Conservation (phyloP, 2,329 filamentous ascomycete species). For the Pseudopyrenochaeta lycopersici region DNA sequence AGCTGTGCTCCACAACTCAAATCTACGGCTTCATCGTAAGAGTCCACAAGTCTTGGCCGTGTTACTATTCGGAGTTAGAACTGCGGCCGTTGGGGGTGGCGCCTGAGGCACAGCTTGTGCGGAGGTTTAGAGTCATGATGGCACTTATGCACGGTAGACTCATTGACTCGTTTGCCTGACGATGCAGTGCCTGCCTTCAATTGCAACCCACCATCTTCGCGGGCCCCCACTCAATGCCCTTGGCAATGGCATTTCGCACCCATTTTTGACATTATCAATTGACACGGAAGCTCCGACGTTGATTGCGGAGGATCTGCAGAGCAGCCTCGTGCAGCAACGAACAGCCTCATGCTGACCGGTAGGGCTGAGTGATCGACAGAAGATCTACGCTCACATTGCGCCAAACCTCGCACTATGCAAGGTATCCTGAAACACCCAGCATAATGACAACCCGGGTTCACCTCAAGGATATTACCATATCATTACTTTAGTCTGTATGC, state of each 20-base stretch:
- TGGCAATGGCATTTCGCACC: not conserved
- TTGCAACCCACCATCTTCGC: not conserved
- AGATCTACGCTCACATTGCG: not conserved
- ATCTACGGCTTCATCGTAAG: not conserved
- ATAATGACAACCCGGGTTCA: not conserved
- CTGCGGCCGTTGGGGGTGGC: not conserved
- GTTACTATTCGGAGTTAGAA: not conserved
- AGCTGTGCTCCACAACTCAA: not conserved
- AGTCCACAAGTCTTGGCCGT: not conserved
- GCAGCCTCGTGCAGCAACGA: not conserved
- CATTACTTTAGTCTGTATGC: not conserved
- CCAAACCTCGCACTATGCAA: not conserved
- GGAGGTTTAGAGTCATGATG: not conserved
- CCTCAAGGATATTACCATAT: not conserved
- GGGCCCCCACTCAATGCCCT: not conserved
- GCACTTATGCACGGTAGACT: not conserved
- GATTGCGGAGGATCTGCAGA: not conserved
- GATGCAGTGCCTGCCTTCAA: not conserved
- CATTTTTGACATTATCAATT: not conserved
- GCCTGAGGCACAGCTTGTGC: not conserved
- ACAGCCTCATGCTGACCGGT: not conserved
- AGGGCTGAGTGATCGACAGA: not conserved
- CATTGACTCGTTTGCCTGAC: not conserved
- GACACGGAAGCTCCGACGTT: not conserved
- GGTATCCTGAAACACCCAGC: not conserved